Evolutionary conservation across 176 grass and related monocot genomes (phyloP), one percentile per base, ranked within the genome.

Genomic region (Aegilops bicornis): DNA sequence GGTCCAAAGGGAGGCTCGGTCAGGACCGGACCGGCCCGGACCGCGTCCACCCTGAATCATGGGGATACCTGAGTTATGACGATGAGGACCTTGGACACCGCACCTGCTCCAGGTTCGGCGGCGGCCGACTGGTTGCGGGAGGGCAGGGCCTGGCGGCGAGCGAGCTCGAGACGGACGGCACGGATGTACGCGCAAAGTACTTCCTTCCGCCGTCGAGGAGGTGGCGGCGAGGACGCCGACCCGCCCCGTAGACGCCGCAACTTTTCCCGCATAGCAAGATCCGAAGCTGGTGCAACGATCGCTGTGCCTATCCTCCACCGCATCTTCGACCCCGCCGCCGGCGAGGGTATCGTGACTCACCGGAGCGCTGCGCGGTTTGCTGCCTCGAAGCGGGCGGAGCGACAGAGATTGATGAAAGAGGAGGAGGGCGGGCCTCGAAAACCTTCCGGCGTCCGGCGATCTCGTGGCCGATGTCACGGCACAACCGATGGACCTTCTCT

Each of bases 31-130:
- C n/a, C n/a, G n/a, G n/a, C n/a, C n/a, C n/a, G n/a, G n/a, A n/a
- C n/a, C n/a, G n/a, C n/a, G n/a, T n/a, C n/a, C n/a, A n/a, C n/a
- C n/a, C n/a, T n/a, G n/a, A n/a, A n/a, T n/a, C n/a, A n/a, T 59
- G 35, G 32, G 9, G 37, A n/a, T 87, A 93, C 91, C 93, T n/a
- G n/a, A n/a, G n/a, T n/a, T 89, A 98, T 90, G 89, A 98, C 68
- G 65, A 98, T 76, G 63, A 95, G 95, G 23, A 95, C 78, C 42
- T 87, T 87, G 6, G 87, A 95, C 59, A 98, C 90, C 6, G 71
- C 80, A 23, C 58, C 69, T 25, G 75, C 27, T n/a, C 24, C 83
- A 0, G 20, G 59, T 47, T 47, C 66, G 25, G 35, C 32, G 64
- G 71, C 67, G 7, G 52, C 29, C n/a, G 62, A 16, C 36, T 87